A percentile compares a stretch with the other conserved stretches of the same genome.
phyloP scores from a whole-genome alignment of 352 stramenopile genomes.

The Blastocystis sp. region DNA sequence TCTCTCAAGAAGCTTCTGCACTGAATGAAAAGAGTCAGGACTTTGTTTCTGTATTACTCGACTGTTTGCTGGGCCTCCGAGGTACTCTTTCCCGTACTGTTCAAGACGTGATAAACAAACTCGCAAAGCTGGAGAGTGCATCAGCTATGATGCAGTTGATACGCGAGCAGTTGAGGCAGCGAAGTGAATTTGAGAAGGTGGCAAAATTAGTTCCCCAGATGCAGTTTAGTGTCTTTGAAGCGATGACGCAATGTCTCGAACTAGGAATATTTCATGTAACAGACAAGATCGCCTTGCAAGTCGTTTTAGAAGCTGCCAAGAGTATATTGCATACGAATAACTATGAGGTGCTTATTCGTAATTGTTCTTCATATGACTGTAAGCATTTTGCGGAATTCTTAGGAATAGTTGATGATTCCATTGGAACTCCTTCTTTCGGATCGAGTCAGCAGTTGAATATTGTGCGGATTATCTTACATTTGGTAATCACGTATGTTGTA shows the following conservation, averaged over 20 bases:
- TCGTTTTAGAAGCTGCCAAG: not conserved
- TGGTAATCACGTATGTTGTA: not conserved
- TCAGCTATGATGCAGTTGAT: not conserved
- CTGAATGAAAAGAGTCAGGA: not conserved
- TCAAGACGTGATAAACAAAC: not conserved
- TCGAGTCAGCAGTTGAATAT: not conserved
- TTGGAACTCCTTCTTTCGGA: not conserved
- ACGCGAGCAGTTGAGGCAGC: not conserved
- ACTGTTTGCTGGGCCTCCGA: not conserved
- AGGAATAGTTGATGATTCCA: not conserved
- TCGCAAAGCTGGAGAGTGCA: not conserved
- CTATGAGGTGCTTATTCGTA: not conserved
- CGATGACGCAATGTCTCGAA: not conserved
- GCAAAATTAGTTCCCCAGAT: not conserved
- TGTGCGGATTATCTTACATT: not conserved
- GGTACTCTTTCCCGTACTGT: not conserved
- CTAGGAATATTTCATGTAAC: not conserved
- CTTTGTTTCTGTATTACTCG: not conserved
- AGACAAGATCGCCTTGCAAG: not conserved
- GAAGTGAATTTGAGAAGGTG: not conserved
- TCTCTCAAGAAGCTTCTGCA: not conserved
- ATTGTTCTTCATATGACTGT: not conserved
- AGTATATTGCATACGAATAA: not conserved
- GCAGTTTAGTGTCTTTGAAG: not conserved
- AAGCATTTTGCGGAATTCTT: not conserved